Conservation (phyloP, 805 yeast genomes). For the Yamadazyma tumulicola region DNA sequence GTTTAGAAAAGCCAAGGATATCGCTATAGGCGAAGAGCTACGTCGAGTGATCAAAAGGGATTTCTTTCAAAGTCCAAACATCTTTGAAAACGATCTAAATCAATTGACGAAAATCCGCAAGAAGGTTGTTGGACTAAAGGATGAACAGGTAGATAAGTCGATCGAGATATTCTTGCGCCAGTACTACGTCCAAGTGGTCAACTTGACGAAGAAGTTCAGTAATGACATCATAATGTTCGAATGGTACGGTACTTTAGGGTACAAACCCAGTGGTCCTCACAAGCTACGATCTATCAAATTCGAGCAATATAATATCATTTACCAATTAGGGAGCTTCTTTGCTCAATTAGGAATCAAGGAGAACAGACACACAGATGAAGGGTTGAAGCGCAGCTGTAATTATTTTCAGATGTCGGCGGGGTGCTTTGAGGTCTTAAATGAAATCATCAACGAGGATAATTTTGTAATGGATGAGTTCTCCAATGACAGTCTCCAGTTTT, state of each 20-base stretch:
- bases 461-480: conserved; percentile 32
- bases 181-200: conserved; percentile 46
- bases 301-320: conserved; percentile 62
- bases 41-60: conserved; percentile 46
- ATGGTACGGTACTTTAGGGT: conserved; percentile 73
- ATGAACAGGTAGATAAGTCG: conserved; percentile 21
- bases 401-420: conserved; percentile 75
- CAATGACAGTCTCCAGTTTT: conserved; percentile 44
- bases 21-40: conserved; percentile 39
- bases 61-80: conserved; percentile 35
- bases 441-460: conserved; percentile 1
- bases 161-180: conserved; percentile 38
- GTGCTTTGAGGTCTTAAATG: conserved; percentile 36
- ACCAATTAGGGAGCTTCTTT: conserved; percentile 64
- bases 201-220: conserved; percentile 58
- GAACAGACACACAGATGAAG: conserved; percentile 46
- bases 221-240: conserved; percentile 55
- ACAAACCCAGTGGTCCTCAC: conserved; percentile 47
- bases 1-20: conserved; percentile 41
- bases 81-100: conserved; percentile 26
- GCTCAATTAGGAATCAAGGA: conserved; percentile 52
- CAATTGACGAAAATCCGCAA: conserved; percentile 44
- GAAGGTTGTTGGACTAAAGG: conserved; percentile 31
- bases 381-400: conserved; percentile 58
- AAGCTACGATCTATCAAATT: conserved; percentile 46